Evolutionary conservation across 345 rosid species (phyloP).

Genomic region (Populus euphratica): DNA sequence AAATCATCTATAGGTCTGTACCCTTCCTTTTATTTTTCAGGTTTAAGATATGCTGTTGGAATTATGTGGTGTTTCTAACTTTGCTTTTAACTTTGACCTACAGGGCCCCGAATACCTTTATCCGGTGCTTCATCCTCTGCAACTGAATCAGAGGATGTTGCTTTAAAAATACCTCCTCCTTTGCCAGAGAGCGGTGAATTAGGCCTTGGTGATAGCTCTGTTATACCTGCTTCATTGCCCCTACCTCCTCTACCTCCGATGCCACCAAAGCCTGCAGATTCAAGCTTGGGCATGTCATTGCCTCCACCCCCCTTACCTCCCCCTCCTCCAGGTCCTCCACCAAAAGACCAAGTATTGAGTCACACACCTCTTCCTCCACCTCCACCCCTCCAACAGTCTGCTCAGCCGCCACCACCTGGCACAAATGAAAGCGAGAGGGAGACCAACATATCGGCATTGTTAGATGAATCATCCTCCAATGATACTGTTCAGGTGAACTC

Average conservation of each 20-base stretch:
- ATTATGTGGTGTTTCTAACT: neutral
- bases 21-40: neutral
- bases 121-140: slow-evolving; percentile 58
- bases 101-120: slow-evolving; percentile 80
- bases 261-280: slow-evolving; percentile 60
- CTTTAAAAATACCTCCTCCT: slow-evolving; percentile 57
- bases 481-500: slow-evolving; percentile 48
- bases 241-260: slow-evolving; percentile 79
- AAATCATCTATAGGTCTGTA: slow-evolving; percentile 73
- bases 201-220: slow-evolving; percentile 42
- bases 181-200: slow-evolving; percentile 46
- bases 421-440: slow-evolving; percentile 40
- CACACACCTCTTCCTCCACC: slow-evolving; percentile 63
- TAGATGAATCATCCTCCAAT: slow-evolving; percentile 45
- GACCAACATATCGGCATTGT: slow-evolving; percentile 31
- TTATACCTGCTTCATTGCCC: slow-evolving; percentile 56
- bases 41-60: slow-evolving; percentile 3
- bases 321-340: slow-evolving; percentile 93
- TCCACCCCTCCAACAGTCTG: slow-evolving; percentile 54
- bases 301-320: slow-evolving; percentile 70
- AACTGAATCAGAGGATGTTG: slow-evolving; percentile 57
- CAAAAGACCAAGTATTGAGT: slow-evolving; percentile 51
- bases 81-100: slow-evolving; percentile 17
- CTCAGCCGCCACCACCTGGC: slow-evolving; percentile 64
- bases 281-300: slow-evolving; percentile 44